phyloP scores from a whole-genome alignment of 768 basidiomycete species.

The Cubamyces lactineus region DNA sequence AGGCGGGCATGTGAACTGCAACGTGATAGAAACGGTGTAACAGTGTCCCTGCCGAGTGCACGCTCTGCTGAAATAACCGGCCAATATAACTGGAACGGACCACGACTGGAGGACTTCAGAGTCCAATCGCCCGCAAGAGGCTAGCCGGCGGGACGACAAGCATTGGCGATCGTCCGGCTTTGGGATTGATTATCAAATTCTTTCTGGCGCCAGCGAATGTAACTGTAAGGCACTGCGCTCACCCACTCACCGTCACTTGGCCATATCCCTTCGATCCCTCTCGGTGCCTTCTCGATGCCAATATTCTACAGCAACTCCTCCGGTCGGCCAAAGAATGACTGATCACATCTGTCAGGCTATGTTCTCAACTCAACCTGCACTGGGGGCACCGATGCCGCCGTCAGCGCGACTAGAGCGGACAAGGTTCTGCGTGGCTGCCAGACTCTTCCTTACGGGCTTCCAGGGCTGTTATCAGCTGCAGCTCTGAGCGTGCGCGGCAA shows the following conservation, averaged over 20 bases:
- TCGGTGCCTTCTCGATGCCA: neutral
- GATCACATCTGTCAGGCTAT: slow-evolving; percentile 20
- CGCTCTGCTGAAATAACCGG: neutral
- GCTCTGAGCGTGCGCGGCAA: neutral
- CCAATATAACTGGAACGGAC: slow-evolving; percentile 9
- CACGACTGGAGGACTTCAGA: neutral
- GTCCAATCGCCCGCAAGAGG: slow-evolving; percentile 3
- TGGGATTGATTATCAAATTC: slow-evolving; percentile 10
- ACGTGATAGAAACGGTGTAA: neutral
- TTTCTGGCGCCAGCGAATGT: neutral
- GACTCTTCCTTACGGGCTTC: slow-evolving; percentile 1
- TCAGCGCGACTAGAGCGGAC: neutral
- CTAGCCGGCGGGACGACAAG: slow-evolving; percentile 9
- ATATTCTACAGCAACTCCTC: neutral
- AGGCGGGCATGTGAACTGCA: neutral
- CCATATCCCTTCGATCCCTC: neutral
- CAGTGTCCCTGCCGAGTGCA: slow-evolving; percentile 3
- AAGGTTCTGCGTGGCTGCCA: neutral
- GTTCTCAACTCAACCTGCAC: neutral
- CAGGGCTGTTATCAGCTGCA: neutral
- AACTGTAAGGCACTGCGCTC: too few relatives aligned
- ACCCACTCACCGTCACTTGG: too few relatives aligned
- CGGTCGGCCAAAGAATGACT: slow-evolving; percentile 13
- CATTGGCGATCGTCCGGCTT: slow-evolving; percentile 2
- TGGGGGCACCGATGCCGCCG: too few relatives aligned